Evolutionary conservation across 805 yeast species (phyloP).

Genomic region (Jamesozyma hellenica): DNA sequence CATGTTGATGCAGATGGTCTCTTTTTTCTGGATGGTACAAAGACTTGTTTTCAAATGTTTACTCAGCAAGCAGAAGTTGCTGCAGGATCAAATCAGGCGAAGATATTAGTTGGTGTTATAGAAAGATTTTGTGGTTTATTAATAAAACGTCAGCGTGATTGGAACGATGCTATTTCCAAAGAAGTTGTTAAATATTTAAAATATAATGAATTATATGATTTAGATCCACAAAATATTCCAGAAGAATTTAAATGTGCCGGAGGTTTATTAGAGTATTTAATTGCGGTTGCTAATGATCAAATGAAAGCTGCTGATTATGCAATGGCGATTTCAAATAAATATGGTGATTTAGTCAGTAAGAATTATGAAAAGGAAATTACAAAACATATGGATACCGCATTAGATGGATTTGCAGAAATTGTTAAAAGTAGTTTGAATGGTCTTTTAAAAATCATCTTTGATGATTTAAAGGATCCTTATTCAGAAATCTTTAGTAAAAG

Average conservation of each 20-base stretch:
- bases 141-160: conserved; percentile 49
- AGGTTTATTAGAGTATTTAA: conserved; percentile 70
- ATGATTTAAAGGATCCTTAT: conserved; percentile 58
- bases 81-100: conserved; percentile 72
- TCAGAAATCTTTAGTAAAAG: conserved; percentile 50
- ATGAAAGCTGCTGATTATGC: conserved; percentile 58
- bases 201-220: conserved; percentile 27
- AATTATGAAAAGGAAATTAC: conserved; percentile 52
- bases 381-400: conserved; percentile 47
- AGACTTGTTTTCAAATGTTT: conserved; percentile 69
- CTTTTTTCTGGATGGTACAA: conserved; percentile 65
- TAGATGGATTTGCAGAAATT: conserved; percentile 70
- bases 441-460: conserved; percentile 51
- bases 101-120: conserved; percentile 68
- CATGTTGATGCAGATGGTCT: conserved; percentile 56
- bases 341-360: conserved; percentile 51
- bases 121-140: conserved; percentile 57
- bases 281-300: conserved; percentile 81
- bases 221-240: conserved; percentile 29
- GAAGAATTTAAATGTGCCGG: conserved; percentile 44
- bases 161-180: conserved; percentile 45
- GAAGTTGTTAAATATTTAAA: conserved; percentile 38
- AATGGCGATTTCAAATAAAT: conserved; percentile 58
- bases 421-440: conserved; percentile 55
- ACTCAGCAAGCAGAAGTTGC: conserved; percentile 87